Evolutionary conservation across 2,329 filamentous ascomycete genomes (phyloP), one percentile per base, ranked within the genome.

Genomic region (Aspergillus brunneoviolaceus): DNA sequence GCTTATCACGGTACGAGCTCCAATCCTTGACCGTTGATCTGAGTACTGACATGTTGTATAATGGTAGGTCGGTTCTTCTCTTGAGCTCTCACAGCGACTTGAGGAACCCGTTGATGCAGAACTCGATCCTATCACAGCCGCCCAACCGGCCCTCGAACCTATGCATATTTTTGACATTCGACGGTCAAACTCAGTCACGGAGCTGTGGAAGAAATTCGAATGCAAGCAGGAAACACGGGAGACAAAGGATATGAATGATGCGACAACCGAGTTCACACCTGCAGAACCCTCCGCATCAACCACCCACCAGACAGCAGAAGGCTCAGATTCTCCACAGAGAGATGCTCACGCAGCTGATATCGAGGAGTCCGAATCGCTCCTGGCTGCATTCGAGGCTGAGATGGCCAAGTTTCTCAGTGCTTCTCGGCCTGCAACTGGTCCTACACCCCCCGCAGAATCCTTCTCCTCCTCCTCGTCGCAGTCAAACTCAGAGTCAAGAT

Each of bases 121-220:
- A 39, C 21, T 45, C 10, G 53, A 48, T 5, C 35, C 57, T 12
- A 49, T 58, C 9, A 58, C 49, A 27, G 52, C 62, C 25, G 57
- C 62, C 21, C 49, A 60, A 45, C 51, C 65, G 11, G 27, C 59
- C 23, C 59, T 65, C 12, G 64, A 60, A 27, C 69, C 73, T 21
- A 77, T 80, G 69, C 79, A 81, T 66, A 69, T 80, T 50, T 81
- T 81, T 65, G 79, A 81, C 63, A 79, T 81, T 58, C 71, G 70
- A 59, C 74, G 75, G 54, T 73, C 76, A 42, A 74, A 73, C 48
- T 76, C 76, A 9, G 70, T 77, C 12, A 71, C 72, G 5, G 70
- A 77, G 50, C 60, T 76, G 33, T 80, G 77, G 77, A 74, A 71
- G 58, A 64, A 63, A 33, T 75, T 70, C 58, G 71, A 74, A 55